Evolutionary conservation across 2,329 filamentous ascomycete genomes (phyloP), one percentile per base, ranked within the genome.

Genomic region (Plenodomus tracheiphilus): DNA sequence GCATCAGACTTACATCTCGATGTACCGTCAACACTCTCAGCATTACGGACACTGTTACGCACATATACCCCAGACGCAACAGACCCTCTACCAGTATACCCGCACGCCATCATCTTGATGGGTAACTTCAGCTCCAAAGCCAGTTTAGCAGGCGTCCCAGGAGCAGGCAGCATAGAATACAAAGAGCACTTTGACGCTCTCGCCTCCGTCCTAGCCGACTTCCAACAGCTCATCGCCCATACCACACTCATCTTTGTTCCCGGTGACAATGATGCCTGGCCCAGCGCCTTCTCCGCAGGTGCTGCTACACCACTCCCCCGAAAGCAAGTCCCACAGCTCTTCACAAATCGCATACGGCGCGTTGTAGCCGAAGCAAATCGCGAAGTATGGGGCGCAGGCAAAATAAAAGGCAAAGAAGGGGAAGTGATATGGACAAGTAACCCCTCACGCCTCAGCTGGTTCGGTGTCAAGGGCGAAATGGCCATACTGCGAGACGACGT

Each of bases 261-360:
- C 0, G 94, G 94, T 22, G 93, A 97, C 74, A 96, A 97, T 69
- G 94, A 99, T 70, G 92, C 90, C n/a, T 99, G 94, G 94, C 84
- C 87, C 4, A 96, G 91, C 0, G 83, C 91, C 2, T 96, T 96
- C 69, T 85, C 84, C 1, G 86, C 85, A 2, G 90, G 90, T 3
- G 86, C 88, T 1, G 84, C 87, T 0, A 82, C 83, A 0, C 83
- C 86, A 0, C 67, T 93, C 10, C 90, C 90, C 0, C 76, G 87
- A 9, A 86, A 87, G 56, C 75, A 81, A 0, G 82, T 99, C 2
- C 94, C 94, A 1, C 88, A 93, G 6, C 77, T 97, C 60, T 99
- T 99, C 74, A 97, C 93, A 0, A 93, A 86, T 25, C 82, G 94
- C 15, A 82, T 99, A 37, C 86, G 89, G 58, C 82, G 93, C 36